phyloP scores from a whole-genome alignment of 176 grass and related monocot species.

The Carex scoparia region DNA sequence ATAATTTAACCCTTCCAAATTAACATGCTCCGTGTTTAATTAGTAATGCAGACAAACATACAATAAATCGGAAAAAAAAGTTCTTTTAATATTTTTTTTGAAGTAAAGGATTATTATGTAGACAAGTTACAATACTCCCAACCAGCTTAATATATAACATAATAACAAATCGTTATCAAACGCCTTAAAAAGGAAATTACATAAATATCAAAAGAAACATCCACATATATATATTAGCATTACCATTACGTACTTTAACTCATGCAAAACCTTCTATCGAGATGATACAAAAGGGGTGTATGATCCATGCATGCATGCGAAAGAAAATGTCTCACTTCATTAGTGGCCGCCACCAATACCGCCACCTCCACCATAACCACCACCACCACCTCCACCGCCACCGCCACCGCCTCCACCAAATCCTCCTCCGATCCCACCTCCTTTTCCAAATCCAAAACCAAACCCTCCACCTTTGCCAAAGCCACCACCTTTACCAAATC shows the following conservation, averaged over 20 bases:
- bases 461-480: constrained; percentile 10
- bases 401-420: background rate
- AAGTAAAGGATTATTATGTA: background rate
- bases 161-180: background rate
- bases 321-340: background rate
- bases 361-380: background rate
- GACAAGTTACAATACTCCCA: background rate
- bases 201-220: background rate
- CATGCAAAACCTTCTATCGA: background rate
- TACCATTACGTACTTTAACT: background rate
- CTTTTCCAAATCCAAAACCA: constrained; percentile 7
- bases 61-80: background rate
- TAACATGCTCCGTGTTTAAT: background rate
- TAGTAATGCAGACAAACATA: background rate
- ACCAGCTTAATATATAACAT: background rate
- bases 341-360: constrained; percentile 7
- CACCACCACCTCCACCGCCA: background rate
- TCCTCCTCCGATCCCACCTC: constrained; percentile 12
- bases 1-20: background rate
- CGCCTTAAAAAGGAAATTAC: background rate
- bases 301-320: background rate
- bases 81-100: background rate
- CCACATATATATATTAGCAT: background rate
- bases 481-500: background rate
- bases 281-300: background rate